Base-by-base conservation (phyloP, 2,329 filamentous ascomycete genomes). In the Aspergillus sp. region DNA sequence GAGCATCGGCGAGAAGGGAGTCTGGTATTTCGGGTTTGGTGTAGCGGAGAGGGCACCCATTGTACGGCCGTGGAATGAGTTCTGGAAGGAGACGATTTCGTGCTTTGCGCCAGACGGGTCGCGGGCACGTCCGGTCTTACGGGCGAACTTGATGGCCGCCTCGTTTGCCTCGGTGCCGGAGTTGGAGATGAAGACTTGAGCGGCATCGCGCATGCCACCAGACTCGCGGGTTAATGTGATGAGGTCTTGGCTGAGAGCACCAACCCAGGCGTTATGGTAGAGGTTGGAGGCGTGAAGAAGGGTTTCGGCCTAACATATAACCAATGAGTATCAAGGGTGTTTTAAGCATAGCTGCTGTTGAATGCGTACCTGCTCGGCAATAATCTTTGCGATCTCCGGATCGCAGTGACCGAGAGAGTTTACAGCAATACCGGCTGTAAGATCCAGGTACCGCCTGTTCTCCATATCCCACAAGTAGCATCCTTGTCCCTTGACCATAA, bases 101-200 rank as follows among this genome's bases (percentile, higher is more conserved):
- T 85, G 76, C 79, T 98, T 96, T 19, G 75, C 77, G 48, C 90
- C 88, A 0, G 85, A 85, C 1, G 89, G 86, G 62, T 92, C 88
- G 27, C 87, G 68, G 9, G 86, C 79, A 75, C 93, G 93, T 67
- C 92, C 93, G 21, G 89, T 88, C 77, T 99, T 99, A 67, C 95
- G 86, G 19, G 93, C 90, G 69, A 99, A 98, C 76, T 99, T 99
- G 74, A 99, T 90, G 37, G 93, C 95, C 1, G 93, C 95, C 79
- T 99, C 95, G 75, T 99, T 99, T 71, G 95, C 95, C 78, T 99
- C 95, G 59, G 90, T 91, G 59, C 95, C 95, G 4, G 93, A 97
- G 79, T 99, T 99, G 81, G 91, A 96, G 64, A 99, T 84, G 72
- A 99, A 99, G 2, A 91, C 91, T 56, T 90, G 85, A 19, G 84